Evolutionary conservation across 106 monocot genomes (phyloP), one percentile per base, ranked within the genome.

Genomic region (Dioscorea zingiberensis): DNA sequence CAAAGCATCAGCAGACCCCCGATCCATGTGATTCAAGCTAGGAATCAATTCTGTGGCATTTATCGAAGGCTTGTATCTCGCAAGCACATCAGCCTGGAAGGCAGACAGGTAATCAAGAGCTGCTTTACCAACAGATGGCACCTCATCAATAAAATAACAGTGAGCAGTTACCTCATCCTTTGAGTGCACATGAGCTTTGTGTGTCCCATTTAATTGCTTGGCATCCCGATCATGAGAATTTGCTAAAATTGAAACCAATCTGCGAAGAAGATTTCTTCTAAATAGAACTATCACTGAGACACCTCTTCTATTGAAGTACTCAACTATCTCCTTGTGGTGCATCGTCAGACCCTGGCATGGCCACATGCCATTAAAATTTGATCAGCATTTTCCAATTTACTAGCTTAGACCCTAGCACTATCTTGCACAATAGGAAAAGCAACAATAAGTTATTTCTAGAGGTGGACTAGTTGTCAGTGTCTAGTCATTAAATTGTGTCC

Each of bases 151-250:
- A 8, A 38, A 38, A 8, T 38, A 38, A 38, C 38, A 38, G 38
- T 38, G 10, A 38, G 38, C 6, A 44, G 14, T 26, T 44, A 93
- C 93, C 93, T 93, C 88, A 9, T 67, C 44, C 45, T 57, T 60
- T 9, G 93, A 85, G 63, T 93, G 88, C 29, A 93, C 93, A 65
- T 93, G 93, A 54, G 93, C 80, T 57, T 85, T 93, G 48, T 93
- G 93, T 14, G 93, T 93, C 46, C 93, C 93, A 72, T 93, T 88
- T 45, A 93, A 27, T 48, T 81, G 81, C 63, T 83, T 93, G 25
- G 68, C 63, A 25, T 62, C 45, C 16, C 80, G 78, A 64, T 93
- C 93, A 60, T 93, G 85, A 64, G 65, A 32, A 57, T 93, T 93
- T 53, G 88, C 82, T 55, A 93, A 75, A 46, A 85, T 45, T 9